phyloP scores from a whole-genome alignment of 2,329 filamentous ascomycete species.

The Ophiocordyceps camponoti-leonardi region DNA sequence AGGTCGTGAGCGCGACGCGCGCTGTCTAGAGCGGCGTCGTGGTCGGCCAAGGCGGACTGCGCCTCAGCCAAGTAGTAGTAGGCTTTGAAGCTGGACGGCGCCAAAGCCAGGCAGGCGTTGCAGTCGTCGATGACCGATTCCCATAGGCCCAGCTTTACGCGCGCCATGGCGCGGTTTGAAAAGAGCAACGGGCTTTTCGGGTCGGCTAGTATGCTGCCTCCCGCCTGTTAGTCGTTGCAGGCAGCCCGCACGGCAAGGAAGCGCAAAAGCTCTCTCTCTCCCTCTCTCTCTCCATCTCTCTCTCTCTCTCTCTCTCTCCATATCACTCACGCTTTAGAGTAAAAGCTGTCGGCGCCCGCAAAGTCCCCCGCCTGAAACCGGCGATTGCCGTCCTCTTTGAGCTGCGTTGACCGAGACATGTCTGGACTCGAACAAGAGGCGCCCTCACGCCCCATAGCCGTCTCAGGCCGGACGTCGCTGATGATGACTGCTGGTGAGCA shows the following conservation, averaged over 20 bases:
- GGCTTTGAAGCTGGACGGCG: slow-evolving; percentile 56
- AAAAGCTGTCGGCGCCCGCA: slow-evolving; percentile 46
- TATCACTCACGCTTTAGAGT: slow-evolving; percentile 56
- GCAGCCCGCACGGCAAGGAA: neutral
- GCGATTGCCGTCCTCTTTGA: slow-evolving; percentile 45
- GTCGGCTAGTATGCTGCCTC: slow-evolving; percentile 54
- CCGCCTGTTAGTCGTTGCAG: neutral
- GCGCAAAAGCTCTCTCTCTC: too few species aligned
- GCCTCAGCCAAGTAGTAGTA: slow-evolving; percentile 73
- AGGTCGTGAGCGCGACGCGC: slow-evolving; percentile 57
- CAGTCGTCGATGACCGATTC: slow-evolving; percentile 65
- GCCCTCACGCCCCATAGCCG: neutral
- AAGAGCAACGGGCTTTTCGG: slow-evolving; percentile 63
- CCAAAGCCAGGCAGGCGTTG: slow-evolving; percentile 52
- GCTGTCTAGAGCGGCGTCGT: slow-evolving; percentile 53
- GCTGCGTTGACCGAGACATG: slow-evolving; percentile 19
- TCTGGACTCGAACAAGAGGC: neutral
- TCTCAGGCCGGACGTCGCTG: neutral
- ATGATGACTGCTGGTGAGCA: neutral
- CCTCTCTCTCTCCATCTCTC: too few species aligned
- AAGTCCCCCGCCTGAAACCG: slow-evolving; percentile 51
- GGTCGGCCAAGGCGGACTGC: slow-evolving; percentile 47
- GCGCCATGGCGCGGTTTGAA: slow-evolving; percentile 76
- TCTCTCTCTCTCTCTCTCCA: too few species aligned
- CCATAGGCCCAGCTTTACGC: slow-evolving; percentile 58